phyloP scores from a whole-genome alignment of 2,329 filamentous ascomycete species.

The Stemphylium lycopersici region DNA sequence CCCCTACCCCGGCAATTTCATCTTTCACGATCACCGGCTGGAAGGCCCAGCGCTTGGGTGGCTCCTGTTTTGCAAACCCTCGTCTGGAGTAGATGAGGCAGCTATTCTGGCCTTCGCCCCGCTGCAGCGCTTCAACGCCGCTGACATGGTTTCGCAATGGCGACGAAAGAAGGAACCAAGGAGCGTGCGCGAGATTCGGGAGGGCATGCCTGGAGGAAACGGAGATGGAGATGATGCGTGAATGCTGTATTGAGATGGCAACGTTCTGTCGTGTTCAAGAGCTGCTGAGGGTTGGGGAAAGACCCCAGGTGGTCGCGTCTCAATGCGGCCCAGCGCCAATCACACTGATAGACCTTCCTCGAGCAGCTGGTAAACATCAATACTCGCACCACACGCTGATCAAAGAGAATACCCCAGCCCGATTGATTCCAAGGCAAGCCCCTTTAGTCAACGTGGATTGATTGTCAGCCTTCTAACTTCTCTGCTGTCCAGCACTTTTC shows the following conservation, averaged over 20 bases:
- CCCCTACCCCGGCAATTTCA: background rate
- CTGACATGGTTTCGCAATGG: no score
- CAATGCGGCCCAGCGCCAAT: no score
- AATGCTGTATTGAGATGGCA: background rate
- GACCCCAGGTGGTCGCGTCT: background rate
- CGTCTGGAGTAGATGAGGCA: background rate
- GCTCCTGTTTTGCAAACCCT: background rate
- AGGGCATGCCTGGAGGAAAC: background rate
- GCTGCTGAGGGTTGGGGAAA: background rate
- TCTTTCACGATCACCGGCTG: background rate
- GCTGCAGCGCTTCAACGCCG: background rate
- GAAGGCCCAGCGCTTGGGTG: background rate
- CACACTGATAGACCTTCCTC: background rate
- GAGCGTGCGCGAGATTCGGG: background rate
- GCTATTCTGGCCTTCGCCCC: slow-evolving; percentile 1
- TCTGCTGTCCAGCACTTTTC: background rate
- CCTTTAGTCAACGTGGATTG: no score
- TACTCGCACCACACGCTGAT: no score
- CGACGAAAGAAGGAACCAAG: background rate
- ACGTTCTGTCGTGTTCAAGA: background rate
- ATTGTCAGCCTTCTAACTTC: background rate
- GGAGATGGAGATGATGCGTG: background rate
- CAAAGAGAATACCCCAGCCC: no score
- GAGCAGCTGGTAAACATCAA: background rate
- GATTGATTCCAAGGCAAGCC: background rate